These are phyloP conservation scores for Streptanthus diversifolius DNA, from an alignment of 345 rosid genomes.

Conservation along the genomic window DNA sequence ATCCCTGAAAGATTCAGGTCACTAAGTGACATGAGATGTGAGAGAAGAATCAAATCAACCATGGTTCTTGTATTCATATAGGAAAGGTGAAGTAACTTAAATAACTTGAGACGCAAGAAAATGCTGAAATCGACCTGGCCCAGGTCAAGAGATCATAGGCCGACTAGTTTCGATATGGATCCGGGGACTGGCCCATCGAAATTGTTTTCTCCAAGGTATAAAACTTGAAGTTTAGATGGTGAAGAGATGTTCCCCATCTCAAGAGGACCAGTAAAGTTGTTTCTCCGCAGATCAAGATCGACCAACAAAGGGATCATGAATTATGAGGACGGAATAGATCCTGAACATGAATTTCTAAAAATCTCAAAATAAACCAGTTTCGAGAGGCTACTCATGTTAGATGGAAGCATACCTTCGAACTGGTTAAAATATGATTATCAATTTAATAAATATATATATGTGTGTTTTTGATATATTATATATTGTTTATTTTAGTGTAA, in stretches of 20 bases:
- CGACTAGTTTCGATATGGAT: constrained; percentile 6
- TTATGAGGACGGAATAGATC: background rate
- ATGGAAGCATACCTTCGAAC: constrained; percentile 19
- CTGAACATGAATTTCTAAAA: background rate
- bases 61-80: background rate
- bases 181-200: constrained; percentile 25
- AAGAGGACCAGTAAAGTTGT: constrained; percentile 8
- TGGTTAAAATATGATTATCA: too few relatives aligned
- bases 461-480: too few relatives aligned
- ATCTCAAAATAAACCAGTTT: background rate
- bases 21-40: background rate
- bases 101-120: constrained; percentile 17
- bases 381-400: constrained; percentile 11
- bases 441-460: too few relatives aligned
- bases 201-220: constrained; percentile 9
- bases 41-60: background rate
- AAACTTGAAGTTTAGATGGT: background rate
- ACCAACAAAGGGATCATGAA: background rate
- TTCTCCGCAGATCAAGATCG: background rate
- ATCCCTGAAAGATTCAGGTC: background rate
- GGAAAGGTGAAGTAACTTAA: background rate
- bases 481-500: too few relatives aligned
- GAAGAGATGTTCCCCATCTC: constrained; percentile 8
- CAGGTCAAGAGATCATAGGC: background rate
- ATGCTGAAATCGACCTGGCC: constrained; percentile 1